phyloP scores from a whole-genome alignment of 768 basidiomycete species.

The Boletus barrowsii region DNA sequence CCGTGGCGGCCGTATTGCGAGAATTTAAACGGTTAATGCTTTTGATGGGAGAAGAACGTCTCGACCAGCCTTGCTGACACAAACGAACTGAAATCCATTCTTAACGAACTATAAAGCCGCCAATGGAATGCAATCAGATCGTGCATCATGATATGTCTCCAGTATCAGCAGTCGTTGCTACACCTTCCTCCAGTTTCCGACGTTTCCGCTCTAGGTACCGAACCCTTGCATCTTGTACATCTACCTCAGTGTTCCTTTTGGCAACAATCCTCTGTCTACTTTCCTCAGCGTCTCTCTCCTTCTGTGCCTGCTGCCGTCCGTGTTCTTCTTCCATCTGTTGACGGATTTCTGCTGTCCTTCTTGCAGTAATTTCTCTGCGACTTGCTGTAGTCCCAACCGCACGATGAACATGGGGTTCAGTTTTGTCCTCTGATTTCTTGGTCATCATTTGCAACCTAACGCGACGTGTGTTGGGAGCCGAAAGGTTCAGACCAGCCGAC shows the following conservation, averaged over 20 bases:
- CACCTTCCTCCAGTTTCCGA: slow-evolving; percentile 56
- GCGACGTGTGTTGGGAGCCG: slow-evolving; percentile 74
- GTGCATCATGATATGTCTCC: slow-evolving; percentile 12
- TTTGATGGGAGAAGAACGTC: slow-evolving; percentile 38
- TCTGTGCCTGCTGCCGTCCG: slow-evolving; percentile 54
- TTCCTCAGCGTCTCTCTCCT: slow-evolving; percentile 57
- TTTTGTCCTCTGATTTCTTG: slow-evolving; percentile 24
- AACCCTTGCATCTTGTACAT: slow-evolving; percentile 69
- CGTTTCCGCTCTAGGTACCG: slow-evolving; percentile 81
- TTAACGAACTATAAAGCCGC: background rate
- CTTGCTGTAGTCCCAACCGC: slow-evolving; percentile 84
- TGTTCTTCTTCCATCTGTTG: slow-evolving; percentile 77
- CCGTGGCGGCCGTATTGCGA: slow-evolving; percentile 44
- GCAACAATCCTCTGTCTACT: slow-evolving; percentile 63
- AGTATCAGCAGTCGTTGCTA: background rate
- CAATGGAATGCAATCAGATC: background rate
- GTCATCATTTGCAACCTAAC: slow-evolving; percentile 46
- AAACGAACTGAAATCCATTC: background rate
- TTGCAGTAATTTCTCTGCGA: slow-evolving; percentile 77
- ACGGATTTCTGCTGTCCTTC: slow-evolving; percentile 74
- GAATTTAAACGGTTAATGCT: slow-evolving; percentile 51
- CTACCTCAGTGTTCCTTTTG: slow-evolving; percentile 73
- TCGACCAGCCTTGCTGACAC: slow-evolving; percentile 15
- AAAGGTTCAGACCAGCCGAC: slow-evolving; percentile 88
- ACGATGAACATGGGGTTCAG: slow-evolving; percentile 52